Evolutionary conservation across 805 yeast genomes (phyloP).

Genomic region (Wickerhamiella australiensis): DNA sequence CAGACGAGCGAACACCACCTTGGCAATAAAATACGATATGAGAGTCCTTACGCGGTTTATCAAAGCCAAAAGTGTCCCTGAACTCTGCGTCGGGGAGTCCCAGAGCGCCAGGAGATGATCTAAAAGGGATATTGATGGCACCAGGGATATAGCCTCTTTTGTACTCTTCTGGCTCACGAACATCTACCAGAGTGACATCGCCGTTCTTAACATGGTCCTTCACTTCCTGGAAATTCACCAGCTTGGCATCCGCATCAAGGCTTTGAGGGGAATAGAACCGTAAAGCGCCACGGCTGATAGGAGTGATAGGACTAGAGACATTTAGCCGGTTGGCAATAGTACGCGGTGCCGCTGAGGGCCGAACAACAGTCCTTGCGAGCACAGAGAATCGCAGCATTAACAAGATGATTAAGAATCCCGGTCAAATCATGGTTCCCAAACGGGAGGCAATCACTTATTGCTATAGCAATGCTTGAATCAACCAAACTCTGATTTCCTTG

Average conservation of each 20-base stretch:
- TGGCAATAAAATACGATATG: conserved; percentile 82
- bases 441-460: background rate
- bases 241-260: conserved; percentile 35
- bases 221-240: conserved; percentile 43
- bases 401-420: background rate
- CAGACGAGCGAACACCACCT: conserved; percentile 82
- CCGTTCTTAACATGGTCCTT: conserved; percentile 35
- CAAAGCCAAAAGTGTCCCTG: conserved; percentile 64
- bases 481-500: too few relatives aligned
- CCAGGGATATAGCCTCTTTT: conserved; percentile 67
- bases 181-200: conserved; percentile 60
- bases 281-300: background rate
- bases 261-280: conserved; percentile 22
- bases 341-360: conserved; percentile 3
- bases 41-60: conserved; percentile 59
- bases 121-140: conserved; percentile 78
- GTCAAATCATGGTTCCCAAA: background rate
- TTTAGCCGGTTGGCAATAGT: background rate
- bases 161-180: conserved; percentile 79
- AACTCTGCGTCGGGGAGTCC: conserved; percentile 71
- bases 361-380: background rate
- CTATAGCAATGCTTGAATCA: too few relatives aligned
- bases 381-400: conserved; percentile 5
- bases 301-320: background rate
- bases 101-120: conserved; percentile 85